Evolutionary conservation across 345 rosid genomes (phyloP).

Genomic region (Raphanus sativus): DNA sequence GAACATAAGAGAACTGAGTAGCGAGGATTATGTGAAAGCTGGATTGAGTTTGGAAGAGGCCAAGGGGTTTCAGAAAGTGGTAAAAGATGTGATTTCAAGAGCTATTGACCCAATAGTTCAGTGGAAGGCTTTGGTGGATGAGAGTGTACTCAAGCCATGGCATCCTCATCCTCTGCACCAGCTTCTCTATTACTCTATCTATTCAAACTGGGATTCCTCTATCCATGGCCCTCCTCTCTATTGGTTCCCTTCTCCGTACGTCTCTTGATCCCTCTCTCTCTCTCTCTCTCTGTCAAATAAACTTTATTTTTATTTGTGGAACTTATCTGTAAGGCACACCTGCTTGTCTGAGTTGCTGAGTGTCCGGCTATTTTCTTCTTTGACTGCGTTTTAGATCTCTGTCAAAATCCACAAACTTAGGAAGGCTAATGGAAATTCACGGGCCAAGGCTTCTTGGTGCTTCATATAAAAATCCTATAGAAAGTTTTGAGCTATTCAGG

Average conservation of each 20-base stretch:
- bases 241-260: conserved; percentile 84
- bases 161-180: conserved; percentile 75
- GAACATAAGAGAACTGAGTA: conserved; percentile 47
- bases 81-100: conserved; percentile 37
- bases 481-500: conserved; percentile 63
- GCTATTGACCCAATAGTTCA: conserved; percentile 52
- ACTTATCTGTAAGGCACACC: background rate
- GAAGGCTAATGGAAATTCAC: conserved; percentile 65
- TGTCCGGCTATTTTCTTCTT: background rate
- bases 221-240: conserved; percentile 71
- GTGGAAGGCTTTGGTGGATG: conserved; percentile 57
- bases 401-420: conserved; percentile 65
- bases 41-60: conserved; percentile 56
- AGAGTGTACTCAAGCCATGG: conserved; percentile 59
- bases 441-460: conserved; percentile 68
- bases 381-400: conserved; percentile 41
- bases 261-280: background rate
- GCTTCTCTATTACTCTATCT: conserved; percentile 65
- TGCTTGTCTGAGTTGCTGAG: background rate
- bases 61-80: conserved; percentile 34
- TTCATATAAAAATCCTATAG: conserved; percentile 69
- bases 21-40: conserved; percentile 51
- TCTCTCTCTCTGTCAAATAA: conserved; percentile 8
- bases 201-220: conserved; percentile 67
- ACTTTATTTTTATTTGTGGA: background rate